phyloP scores from a whole-genome alignment of 2,329 filamentous ascomycete species.

The Clarireedia homoeocarpa region DNA sequence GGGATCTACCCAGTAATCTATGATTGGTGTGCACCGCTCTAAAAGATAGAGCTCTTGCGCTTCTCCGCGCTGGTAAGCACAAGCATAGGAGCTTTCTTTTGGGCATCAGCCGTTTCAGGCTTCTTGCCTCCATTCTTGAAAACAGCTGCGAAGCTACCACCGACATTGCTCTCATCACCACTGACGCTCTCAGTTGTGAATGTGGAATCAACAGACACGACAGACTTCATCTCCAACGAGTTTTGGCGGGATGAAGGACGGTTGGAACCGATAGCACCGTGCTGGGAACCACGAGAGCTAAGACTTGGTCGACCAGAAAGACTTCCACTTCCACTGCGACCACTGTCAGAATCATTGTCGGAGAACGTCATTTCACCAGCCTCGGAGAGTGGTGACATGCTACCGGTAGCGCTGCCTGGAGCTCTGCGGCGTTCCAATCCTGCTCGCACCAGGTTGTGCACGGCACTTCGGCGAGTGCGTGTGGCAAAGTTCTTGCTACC shows the following conservation, averaged over 20 bases:
- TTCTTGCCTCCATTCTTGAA: constrained; percentile 55
- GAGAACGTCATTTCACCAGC: constrained; percentile 58
- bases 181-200: constrained; percentile 57
- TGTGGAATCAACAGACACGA: constrained; percentile 36
- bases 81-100: constrained; percentile 79
- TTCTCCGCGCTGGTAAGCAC: constrained; percentile 86
- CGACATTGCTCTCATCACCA: constrained; percentile 50
- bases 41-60: constrained; percentile 66
- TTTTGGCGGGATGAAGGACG: constrained; percentile 62
- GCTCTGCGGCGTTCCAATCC: constrained; percentile 73
- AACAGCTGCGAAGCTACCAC: constrained; percentile 58
- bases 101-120: constrained; percentile 48
- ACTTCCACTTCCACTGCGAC: constrained; percentile 68
- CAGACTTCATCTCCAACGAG: constrained; percentile 47
- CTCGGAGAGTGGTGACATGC: constrained; percentile 86
- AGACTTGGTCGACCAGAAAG: constrained; percentile 62
- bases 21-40: constrained; percentile 24
- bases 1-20: constrained; percentile 29
- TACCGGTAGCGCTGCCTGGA: constrained; percentile 68
- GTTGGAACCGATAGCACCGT: constrained; percentile 82
- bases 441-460: constrained; percentile 85
- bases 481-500: constrained; percentile 97
- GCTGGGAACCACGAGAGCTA: constrained; percentile 69
- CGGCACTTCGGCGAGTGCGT: constrained; percentile 83
- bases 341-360: constrained; percentile 67